Base-by-base conservation (phyloP, 495 filamentous ascomycete genomes). In the Xanthoparmelia taractica region DNA sequence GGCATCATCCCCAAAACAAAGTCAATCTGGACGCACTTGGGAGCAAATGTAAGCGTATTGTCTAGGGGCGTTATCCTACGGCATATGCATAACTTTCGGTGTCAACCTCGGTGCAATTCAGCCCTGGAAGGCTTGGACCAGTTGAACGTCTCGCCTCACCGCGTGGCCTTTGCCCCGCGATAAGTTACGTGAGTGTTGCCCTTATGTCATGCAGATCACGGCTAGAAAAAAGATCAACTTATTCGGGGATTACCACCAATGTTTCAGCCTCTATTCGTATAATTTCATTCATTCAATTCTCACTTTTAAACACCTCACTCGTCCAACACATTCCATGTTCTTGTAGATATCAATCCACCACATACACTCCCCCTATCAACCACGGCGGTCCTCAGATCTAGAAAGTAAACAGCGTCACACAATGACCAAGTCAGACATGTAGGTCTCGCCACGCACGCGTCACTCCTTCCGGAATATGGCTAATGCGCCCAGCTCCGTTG, bases 401-500 rank as follows among this genome's bases (percentile, higher is more conserved):
- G 33, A 34, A 57, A 38, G 20, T 48, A 43, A 40, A 12, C 8
- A 63, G n/a, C 8, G 15, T 25, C 40, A 38, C 10, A 50, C 17
- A 25, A 63, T 63, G 61, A 63, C 56, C 25, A 63, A 63, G 36
- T 27, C 56, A 59, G 61, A 63, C 56, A 63, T 58, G 61, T 63
- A 48, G 20, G 55, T 56, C 17, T 58, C 27, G 41, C 61, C 61
- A 58, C 41, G 17, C 61, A 58, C 41, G 17, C 18, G 17, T 12
- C 40, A 20, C 41, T 23, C 40, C 31, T 18, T 20, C 18, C 12
- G 20, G 55, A 10, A 48, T 20, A 45, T 31, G 10, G 55, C 61
- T 63, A 50, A 63, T 27, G 17, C n/a, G n/a, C 34, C 2, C 41
- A 96, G 92, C 74, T 85, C 88, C 65, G 91, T 99, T 73, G 95